Evolutionary conservation across 805 yeast species (phyloP), one percentile per base, ranked within the genome.

Genomic region (Zygosaccharomyces lentus): DNA sequence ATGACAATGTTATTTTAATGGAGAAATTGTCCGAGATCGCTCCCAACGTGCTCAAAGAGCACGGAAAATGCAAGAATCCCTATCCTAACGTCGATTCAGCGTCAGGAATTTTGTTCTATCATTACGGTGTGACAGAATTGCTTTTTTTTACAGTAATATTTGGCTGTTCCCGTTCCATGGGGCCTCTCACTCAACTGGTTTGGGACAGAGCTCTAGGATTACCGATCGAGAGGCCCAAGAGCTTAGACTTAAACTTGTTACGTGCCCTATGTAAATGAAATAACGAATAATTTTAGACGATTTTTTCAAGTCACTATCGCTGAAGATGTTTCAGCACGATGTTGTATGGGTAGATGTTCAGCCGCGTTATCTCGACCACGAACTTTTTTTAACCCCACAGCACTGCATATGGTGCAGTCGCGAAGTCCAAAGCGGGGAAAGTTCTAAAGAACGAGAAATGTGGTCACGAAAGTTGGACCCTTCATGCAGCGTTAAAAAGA

Each of bases 61-160:
- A 85, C 69, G 91, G 93, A 49, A 85, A 85, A 74, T 83, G 90
- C 64, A 81, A 83, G 74, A 85, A 85, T 73, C 93, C 93, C 53
- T 82, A 76, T 76, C 93, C 93, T 51, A 85, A 85, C 64, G 93
- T 85, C 53, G 93, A 85, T 69, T 80, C 89, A 36, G 78, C 81
- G 58, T 80, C 87, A 16, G 93, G 93, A 55, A 84, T 84, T 40
- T 70, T 85, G 54, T 82, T 85, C 71, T 81, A 82, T 63, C 85
- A 85, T 73, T 84, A 84, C 70, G 93, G 93, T 37, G 71, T 85
- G 64, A 80, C 75, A 50, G 87, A 85, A 68, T 73, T 81, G 56
- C 69, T 80, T 46, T 85, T 82, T 75, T 83, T 82, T 73, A 85
- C 93, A 27, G 93, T 84, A 23, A 76, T 84, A 53, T 85, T 85